These are phyloP conservation scores for Sporisorium reilianum DNA, from an alignment of 1,284 basidiomycete genomes.

Conservation along the genomic window DNA sequence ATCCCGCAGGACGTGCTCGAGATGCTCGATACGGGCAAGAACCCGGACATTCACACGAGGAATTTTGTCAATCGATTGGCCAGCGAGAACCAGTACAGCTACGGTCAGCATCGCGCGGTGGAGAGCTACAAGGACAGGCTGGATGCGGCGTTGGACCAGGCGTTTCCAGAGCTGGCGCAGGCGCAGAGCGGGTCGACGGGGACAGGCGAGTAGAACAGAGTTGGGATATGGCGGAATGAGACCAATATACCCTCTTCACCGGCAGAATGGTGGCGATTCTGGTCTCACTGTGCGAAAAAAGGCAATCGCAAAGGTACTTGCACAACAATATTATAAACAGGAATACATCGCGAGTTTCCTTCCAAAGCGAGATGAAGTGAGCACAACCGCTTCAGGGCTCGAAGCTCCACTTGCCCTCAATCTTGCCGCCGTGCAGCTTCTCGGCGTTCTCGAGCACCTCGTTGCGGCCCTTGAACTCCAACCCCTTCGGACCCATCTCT, in stretches of 20 bases:
- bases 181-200: neutral
- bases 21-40: conserved; percentile 65
- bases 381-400: conserved; percentile 5
- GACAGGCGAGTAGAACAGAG: neutral
- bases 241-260: conserved; percentile 12
- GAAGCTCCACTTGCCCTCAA: conserved; percentile 39
- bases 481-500: conserved; percentile 50
- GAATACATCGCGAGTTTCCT: too few species aligned
- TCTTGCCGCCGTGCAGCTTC: conserved; percentile 29
- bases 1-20: conserved; percentile 62
- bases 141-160: conserved; percentile 37
- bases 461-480: conserved; percentile 45
- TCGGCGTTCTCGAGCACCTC: conserved; percentile 42
- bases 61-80: conserved; percentile 62
- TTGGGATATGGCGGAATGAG: neutral
- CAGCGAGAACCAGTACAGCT: conserved; percentile 67
- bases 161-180: conserved; percentile 35
- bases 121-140: conserved; percentile 35
- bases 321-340: neutral
- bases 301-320: neutral
- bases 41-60: conserved; percentile 67
- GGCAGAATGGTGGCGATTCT: neutral
- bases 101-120: conserved; percentile 54
- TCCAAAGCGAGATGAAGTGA: neutral
- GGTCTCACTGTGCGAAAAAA: neutral